Base-by-base conservation (phyloP, 2,329 filamentous ascomycete species). In the Epichloe coenophiala region DNA sequence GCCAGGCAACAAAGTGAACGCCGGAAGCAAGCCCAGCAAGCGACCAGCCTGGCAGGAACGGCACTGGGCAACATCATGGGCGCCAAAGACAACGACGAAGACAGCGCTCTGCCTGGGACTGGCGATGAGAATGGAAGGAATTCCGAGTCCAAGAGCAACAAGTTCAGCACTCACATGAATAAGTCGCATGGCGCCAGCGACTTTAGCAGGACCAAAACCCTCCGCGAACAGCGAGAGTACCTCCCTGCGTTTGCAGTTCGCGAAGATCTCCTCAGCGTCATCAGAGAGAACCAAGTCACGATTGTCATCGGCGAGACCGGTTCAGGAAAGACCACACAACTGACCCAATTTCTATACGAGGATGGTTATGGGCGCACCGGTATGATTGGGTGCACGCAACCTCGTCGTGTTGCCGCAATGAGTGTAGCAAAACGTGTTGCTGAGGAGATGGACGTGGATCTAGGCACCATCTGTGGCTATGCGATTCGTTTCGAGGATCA, bases 401-500 rank as follows among this genome's bases (percentile, higher is more conserved):
- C 93, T 48, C 81, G 93, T 60, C 86, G 93, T 74, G 94, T 98
- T 36, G 93, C 93, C 23, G 93, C 93, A 21, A 98, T 98, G 93
- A 96, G 90, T 69, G 93, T 98, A 31, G 93, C 93, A 2, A 97
- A 97, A 67, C 89, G 93, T 73, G 93, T 98, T 39, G 88, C 88
- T 52, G 93, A 98, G 69, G 93, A 98, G 70, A 98, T 98, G 94
- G 87, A 95, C 58, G 89, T 95, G 43, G 84, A 84, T 51, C 73
- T 98, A 9, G 93, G 93, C 46, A 83, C 84, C 51, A 78, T 84
- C 0, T 94, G 98, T 38, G 93, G 93, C 33, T 98, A 98, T 66
- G 89, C 93, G 1, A 98, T 98, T 63, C 89, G 93, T 49, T 98
- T 98, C 61, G 93, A 98, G 64, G 94, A 98, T 65, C 96, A 90